Conservation (phyloP, 148 eudicot genomes). For the Heliamphora exappendiculata region DNA sequence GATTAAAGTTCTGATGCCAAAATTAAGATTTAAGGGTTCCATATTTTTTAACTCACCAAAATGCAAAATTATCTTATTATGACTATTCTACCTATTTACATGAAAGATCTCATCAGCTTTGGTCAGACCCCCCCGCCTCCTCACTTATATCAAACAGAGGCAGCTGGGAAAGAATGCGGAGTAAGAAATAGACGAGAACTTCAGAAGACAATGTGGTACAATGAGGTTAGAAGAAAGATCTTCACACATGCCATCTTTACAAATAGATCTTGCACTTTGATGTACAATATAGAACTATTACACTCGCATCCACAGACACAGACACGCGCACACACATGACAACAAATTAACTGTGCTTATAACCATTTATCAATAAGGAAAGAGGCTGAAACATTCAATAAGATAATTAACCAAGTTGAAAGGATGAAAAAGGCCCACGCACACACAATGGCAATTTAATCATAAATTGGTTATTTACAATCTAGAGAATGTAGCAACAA, state of each 20-base stretch:
- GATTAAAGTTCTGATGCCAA: too few species aligned
- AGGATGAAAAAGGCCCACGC: neutral
- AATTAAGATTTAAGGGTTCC: neutral
- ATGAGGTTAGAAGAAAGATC: neutral
- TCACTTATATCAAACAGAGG: neutral
- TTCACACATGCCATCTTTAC: neutral
- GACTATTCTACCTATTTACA: neutral
- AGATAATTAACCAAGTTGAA: neutral
- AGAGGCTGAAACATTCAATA: neutral
- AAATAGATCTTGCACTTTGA: neutral
- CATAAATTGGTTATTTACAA: neutral
- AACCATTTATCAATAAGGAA: neutral
- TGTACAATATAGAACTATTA: neutral
- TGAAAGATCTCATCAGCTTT: neutral
- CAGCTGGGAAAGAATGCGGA: neutral
- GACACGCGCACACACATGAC: neutral
- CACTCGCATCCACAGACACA: too few species aligned
- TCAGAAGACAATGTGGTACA: conserved; percentile 3
- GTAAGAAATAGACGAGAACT: too few species aligned
- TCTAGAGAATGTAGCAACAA: conserved; percentile 13
- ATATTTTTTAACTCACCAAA: neutral
- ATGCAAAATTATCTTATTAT: neutral
- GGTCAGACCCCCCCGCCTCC: too few species aligned
- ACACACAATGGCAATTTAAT: neutral
- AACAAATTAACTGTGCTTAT: neutral